A percentile compares a stretch with the other conserved stretches of the same genome.
Evolutionary conservation across 345 rosid species (phyloP).

Genomic region (Kandelia obovata): DNA sequence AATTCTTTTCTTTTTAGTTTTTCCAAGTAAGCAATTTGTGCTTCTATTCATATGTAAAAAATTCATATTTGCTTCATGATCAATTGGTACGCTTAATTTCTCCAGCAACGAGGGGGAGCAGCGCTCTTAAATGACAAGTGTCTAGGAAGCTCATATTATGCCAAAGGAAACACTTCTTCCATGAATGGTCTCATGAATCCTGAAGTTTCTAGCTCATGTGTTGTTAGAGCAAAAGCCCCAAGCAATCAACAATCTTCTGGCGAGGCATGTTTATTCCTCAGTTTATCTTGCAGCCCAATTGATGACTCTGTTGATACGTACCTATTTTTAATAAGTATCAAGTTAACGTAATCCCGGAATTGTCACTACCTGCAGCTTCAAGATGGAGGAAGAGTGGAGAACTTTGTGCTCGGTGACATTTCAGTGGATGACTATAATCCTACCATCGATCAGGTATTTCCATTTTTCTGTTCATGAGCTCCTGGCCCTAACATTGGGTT

Average conservation of each 20-base stretch:
- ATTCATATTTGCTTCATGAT: background rate
- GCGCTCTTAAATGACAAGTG: background rate
- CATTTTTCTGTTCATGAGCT: too few species aligned
- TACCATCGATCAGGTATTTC: conserved; percentile 10
- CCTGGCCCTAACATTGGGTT: too few species aligned
- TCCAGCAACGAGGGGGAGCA: conserved; percentile 15
- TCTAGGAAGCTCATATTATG: background rate
- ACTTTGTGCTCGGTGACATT: background rate
- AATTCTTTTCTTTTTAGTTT: too few species aligned
- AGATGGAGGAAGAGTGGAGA: background rate
- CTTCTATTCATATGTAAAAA: too few species aligned
- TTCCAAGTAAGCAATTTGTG: too few species aligned
- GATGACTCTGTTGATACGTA: background rate
- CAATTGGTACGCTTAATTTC: background rate
- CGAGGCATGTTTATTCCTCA: conserved; percentile 20
- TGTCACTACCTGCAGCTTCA: background rate
- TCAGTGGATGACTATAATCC: conserved; percentile 4
- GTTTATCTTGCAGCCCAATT: background rate
- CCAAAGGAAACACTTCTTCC: background rate
- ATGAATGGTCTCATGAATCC: conserved; percentile 7
- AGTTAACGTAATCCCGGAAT: too few species aligned
- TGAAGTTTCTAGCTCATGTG: conserved; percentile 2
- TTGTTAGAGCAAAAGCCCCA: background rate
- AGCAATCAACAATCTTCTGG: conserved; percentile 13
- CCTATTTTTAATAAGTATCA: background rate